Evolutionary conservation across 1,284 basidiomycete species (phyloP).

Genomic region (Marasmius tenuissimus): DNA sequence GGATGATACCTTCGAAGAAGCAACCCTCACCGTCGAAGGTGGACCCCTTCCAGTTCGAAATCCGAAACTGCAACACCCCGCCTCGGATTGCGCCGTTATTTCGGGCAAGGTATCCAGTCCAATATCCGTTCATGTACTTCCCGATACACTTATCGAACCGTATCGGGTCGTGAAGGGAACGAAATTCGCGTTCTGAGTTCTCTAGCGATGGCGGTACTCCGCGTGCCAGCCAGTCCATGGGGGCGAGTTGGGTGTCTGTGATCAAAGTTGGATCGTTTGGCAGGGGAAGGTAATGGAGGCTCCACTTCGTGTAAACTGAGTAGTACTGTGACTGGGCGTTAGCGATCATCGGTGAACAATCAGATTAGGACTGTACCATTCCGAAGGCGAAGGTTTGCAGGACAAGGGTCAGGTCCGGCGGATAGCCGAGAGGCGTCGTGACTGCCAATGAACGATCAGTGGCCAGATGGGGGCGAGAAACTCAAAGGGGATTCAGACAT

Average conservation of each 20-base stretch:
- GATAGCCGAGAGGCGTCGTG: neutral
- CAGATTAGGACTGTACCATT: slow-evolving; percentile 3
- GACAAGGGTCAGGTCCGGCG: neutral
- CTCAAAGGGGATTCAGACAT: neutral
- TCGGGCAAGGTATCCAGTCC: slow-evolving; percentile 8
- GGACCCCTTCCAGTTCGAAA: neutral
- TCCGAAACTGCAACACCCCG: slow-evolving; percentile 6
- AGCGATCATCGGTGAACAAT: neutral
- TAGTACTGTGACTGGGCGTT: neutral
- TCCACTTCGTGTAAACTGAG: neutral
- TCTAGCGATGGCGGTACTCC: neutral
- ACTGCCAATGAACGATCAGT: neutral
- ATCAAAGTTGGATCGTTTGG: neutral
- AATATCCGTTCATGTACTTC: slow-evolving; percentile 4
- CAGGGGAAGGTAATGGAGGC: neutral
- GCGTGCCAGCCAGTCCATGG: neutral
- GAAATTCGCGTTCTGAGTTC: neutral
- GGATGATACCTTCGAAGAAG: slow-evolving; percentile 2
- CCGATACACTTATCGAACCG: slow-evolving; percentile 1
- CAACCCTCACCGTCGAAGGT: slow-evolving; percentile 1
- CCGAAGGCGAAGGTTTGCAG: slow-evolving; percentile 8
- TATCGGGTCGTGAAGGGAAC: neutral
- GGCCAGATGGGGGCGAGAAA: neutral
- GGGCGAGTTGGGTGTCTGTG: neutral
- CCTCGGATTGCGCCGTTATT: neutral